Conservation (phyloP, 176 grass and related monocot species). For the Elymus sibiricus region DNA sequence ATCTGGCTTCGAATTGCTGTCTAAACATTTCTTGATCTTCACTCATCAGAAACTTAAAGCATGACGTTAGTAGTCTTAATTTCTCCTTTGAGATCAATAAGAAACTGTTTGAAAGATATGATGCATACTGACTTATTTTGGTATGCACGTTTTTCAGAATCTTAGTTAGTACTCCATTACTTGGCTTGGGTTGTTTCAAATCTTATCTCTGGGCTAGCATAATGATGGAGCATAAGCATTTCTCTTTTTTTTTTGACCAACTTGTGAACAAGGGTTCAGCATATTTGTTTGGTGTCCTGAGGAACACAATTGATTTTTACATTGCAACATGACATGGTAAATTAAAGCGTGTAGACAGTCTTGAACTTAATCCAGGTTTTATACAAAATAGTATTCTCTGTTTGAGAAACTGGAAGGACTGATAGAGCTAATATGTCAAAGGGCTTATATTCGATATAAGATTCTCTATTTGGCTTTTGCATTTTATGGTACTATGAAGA, state of each 20-base stretch:
- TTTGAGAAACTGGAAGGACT: neutral
- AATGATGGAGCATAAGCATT: neutral
- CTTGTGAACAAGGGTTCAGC: neutral
- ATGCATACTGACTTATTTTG: slow-evolving; percentile 4
- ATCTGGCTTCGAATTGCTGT: neutral
- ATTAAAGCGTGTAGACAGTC: neutral
- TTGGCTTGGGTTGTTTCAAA: neutral
- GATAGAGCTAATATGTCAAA: slow-evolving; percentile 4
- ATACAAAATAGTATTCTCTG: neutral
- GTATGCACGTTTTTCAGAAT: neutral
- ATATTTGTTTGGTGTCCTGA: neutral
- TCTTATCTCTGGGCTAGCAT: neutral
- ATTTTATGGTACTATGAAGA: neutral
- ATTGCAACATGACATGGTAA: neutral
- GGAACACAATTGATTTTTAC: neutral
- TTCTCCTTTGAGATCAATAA: neutral
- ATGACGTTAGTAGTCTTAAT: slow-evolving; percentile 48
- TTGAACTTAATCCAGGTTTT: neutral
- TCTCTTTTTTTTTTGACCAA: neutral
- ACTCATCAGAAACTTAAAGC: slow-evolving; percentile 3
- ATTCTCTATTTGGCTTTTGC: neutral
- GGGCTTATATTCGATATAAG: neutral
- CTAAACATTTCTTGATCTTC: neutral
- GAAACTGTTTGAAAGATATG: neutral
- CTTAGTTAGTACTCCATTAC: neutral